Conservation (phyloP, 1,139 yeast genomes). For the Cylindricascospora bacillispora region DNA sequence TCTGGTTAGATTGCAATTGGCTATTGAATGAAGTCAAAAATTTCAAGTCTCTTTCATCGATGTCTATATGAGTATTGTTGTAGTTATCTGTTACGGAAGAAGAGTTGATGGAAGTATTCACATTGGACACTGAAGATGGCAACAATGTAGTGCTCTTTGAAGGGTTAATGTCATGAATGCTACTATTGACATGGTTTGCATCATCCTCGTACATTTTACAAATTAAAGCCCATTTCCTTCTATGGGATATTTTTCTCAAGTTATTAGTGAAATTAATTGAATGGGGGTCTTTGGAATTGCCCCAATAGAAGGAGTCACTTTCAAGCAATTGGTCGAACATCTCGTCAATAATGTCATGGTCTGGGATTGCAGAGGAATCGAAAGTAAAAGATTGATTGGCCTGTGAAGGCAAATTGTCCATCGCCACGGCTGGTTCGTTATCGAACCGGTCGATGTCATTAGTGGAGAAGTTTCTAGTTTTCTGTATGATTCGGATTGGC, state of each 20-base stretch:
- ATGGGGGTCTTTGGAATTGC: not conserved
- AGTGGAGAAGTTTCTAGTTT: not conserved
- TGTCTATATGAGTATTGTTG: slow-evolving; percentile 1
- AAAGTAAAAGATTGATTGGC: too few relatives aligned
- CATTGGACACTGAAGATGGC: not conserved
- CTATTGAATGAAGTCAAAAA: too few relatives aligned
- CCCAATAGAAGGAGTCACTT: slow-evolving; percentile 6
- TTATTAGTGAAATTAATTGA: slow-evolving; percentile 3
- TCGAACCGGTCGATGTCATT: not conserved
- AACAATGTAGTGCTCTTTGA: not conserved
- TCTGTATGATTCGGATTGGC: not conserved
- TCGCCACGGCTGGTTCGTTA: not conserved
- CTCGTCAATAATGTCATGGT: not conserved
- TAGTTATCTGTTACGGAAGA: slow-evolving; percentile 2
- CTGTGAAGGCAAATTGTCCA: too few relatives aligned
- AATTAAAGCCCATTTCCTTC: slow-evolving; percentile 9
- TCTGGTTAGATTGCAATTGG: too few relatives aligned
- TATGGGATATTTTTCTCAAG: slow-evolving; percentile 5
- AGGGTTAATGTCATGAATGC: not conserved
- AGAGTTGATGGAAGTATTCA: not conserved
- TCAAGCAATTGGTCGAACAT: slow-evolving; percentile 6
- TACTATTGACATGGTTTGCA: not conserved
- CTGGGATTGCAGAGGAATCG: not conserved
- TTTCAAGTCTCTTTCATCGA: too few relatives aligned
- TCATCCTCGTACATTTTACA: slow-evolving; percentile 4